phyloP scores from a whole-genome alignment of 2,329 filamentous ascomycete species.

The Neofusicoccum cordaticola region DNA sequence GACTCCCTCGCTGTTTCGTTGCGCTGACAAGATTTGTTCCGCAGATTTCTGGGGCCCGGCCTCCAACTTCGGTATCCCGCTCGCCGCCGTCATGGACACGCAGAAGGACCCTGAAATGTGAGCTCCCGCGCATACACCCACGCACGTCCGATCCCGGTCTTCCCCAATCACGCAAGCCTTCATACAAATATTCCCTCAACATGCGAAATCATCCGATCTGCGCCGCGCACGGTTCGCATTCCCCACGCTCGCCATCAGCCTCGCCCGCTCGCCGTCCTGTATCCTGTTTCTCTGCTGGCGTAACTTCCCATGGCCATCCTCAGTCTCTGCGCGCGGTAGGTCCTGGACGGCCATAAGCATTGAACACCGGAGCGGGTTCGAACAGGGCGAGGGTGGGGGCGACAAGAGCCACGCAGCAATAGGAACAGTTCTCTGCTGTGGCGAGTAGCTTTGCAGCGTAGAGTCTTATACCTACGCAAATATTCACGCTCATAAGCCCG shows the following conservation, averaged over 20 bases:
- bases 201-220: not conserved
- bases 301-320: not conserved
- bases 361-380: not conserved
- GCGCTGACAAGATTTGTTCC: not conserved
- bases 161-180: not conserved
- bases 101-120: slow-evolving; percentile 54
- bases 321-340: not conserved
- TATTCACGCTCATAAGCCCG: too few relatives aligned
- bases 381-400: not conserved
- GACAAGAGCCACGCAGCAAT: too few relatives aligned
- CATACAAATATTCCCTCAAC: not conserved
- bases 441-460: too few relatives aligned
- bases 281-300: not conserved
- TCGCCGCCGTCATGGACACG: slow-evolving; percentile 54
- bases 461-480: too few relatives aligned
- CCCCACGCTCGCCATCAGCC: not conserved
- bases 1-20: not conserved
- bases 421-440: too few relatives aligned
- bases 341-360: not conserved
- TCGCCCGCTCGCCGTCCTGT: not conserved
- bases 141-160: not conserved
- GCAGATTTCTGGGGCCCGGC: slow-evolving; percentile 54
- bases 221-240: not conserved
- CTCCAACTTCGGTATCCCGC: slow-evolving; percentile 54
- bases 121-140: not conserved